Percentiles rank a stretch among this genome's conserved stretches.
These are phyloP conservation scores for Toxicodendron radicans DNA, from an alignment of 345 rosid genomes.

Conservation along the genomic window DNA sequence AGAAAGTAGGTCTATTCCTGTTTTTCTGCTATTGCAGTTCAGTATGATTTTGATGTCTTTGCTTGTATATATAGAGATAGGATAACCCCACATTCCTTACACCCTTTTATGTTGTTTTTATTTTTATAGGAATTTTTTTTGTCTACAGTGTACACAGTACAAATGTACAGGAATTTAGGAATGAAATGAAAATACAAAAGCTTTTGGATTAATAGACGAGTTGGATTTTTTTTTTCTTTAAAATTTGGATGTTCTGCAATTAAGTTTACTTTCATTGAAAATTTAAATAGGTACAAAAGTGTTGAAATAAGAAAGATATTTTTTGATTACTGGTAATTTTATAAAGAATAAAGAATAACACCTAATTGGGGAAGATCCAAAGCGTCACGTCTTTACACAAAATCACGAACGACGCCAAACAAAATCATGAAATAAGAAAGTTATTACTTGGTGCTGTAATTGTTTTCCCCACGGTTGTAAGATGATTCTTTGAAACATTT, in stretches of 20 bases:
- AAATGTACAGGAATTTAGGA: slow-evolving; percentile 10
- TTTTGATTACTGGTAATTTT: too few species aligned
- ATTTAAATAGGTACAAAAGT: too few species aligned
- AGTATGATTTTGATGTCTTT: neutral
- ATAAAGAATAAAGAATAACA: too few species aligned
- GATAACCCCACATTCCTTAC: neutral
- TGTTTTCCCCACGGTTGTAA: too few species aligned
- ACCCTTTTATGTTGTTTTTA: neutral
- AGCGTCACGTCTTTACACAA: too few species aligned
- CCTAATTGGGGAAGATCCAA: too few species aligned
- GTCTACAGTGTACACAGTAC: slow-evolving; percentile 3
- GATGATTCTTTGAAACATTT: too few species aligned
- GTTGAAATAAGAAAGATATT: too few species aligned
- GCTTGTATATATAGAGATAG: neutral
- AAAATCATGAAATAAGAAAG: too few species aligned
- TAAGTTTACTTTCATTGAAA: neutral
- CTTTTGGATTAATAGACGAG: neutral
- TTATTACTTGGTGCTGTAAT: too few species aligned
- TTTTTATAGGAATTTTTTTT: neutral
- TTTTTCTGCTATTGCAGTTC: neutral
- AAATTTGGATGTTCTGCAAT: neutral
- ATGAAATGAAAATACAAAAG: slow-evolving; percentile 11
- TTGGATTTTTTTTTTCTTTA: neutral
- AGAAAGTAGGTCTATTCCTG: neutral
- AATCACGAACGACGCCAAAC: too few species aligned